Evolutionary conservation across 345 rosid species (phyloP), one percentile per base, ranked within the genome.

Genomic region (Linum usitatissimum): DNA sequence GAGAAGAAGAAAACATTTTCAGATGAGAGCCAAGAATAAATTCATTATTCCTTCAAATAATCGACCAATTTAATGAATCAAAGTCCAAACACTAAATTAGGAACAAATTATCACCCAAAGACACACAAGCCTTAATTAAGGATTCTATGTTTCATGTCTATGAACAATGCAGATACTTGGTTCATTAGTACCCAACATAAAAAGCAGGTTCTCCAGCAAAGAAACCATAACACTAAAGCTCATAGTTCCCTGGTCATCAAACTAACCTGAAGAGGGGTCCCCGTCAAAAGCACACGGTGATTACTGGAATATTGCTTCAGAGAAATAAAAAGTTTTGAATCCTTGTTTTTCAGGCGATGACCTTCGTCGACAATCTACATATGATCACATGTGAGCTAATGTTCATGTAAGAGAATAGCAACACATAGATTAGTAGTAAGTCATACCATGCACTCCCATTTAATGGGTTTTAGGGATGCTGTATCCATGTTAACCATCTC

Each of bases 301-400:
- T 80, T 78, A 71, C 91, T 90, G 45, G 79, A 73, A 76, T 88
- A 94, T 75, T 90, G 99, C 74, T 81, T 94, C 83, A 94, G 53
- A n/a, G 96, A 82, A 64, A 79, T 77, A 79, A 90, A 94, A 72
- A 94, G 80, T 75, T 90, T 94, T 36, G 99, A 90, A 68, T 94
- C 99, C 81, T 94, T 94, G 68, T 94, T 94, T 83, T 94, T 94
- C 51, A 94, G 82, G 30, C 99, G 95, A 79, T 94, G 99, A 63
- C 99, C 99, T 81, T 94, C 99, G 80, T 94, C 99, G 65, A 94
- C 99, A 71, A 94, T 94, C 99, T 94, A 77, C 68, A 76, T 40
- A 66, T 36, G 70, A 82, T 68, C 59, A 64, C 63, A 59, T 40
- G 53, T 67, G 69, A 61, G 68, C 69, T 54, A 67, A 64, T 62